Conservation (phyloP, 306 rosid species). For the Trifolium pratense region DNA sequence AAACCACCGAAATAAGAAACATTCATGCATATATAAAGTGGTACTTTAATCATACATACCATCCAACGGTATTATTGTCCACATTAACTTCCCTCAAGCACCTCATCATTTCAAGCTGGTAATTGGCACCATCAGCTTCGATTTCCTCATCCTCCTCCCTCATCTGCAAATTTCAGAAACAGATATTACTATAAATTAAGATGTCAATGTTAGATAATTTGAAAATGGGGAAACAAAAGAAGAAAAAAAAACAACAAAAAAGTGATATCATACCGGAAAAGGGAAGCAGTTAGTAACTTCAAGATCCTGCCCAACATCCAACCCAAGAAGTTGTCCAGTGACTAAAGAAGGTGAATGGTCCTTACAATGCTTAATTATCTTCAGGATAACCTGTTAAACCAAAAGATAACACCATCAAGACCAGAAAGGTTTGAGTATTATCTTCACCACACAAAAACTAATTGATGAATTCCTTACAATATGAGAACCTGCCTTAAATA, state of each 20-base stretch:
- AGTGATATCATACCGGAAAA: constrained; percentile 68
- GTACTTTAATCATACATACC: constrained; percentile 55
- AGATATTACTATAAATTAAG: neutral
- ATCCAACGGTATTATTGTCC: constrained; percentile 97
- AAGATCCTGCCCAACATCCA: constrained; percentile 98
- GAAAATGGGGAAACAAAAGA: neutral
- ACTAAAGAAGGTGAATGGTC: constrained; percentile 92
- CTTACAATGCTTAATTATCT: constrained; percentile 98
- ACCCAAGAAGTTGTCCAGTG: constrained; percentile 96
- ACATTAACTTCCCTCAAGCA: constrained; percentile 98
- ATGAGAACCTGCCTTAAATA: neutral
- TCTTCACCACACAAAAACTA: constrained; percentile 6
- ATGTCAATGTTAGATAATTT: neutral
- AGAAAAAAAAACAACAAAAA: neutral
- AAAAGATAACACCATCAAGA: neutral
- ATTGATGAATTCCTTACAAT: constrained; percentile 23
- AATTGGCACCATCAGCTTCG: constrained; percentile 98
- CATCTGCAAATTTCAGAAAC: constrained; percentile 53
- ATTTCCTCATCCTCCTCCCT: constrained; percentile 96
- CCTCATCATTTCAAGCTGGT: constrained; percentile 99
- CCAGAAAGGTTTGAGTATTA: neutral
- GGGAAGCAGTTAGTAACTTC: constrained; percentile 99
- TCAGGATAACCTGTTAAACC: constrained; percentile 70
- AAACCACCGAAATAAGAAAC: neutral
- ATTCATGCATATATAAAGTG: neutral